Evolutionary conservation across 2,329 filamentous ascomycete genomes (phyloP), one percentile per base, ranked within the genome.

Genomic region (Microcyclospora tardicrescens): DNA sequence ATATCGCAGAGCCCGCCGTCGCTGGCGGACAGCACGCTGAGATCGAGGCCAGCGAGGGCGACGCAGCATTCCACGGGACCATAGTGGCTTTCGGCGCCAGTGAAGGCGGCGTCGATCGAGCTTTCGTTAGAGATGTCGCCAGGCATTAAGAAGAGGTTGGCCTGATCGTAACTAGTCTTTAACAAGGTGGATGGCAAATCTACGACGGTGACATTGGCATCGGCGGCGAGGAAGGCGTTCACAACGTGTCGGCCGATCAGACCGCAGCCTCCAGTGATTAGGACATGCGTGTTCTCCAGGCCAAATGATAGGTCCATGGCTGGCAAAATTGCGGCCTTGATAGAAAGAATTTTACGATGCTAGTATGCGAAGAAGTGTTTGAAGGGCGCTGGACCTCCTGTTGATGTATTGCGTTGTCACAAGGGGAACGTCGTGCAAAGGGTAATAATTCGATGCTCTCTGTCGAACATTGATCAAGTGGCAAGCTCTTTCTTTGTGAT

Each of bases 41-140:
- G 51, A 42, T 69, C 65, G 10, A 68, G 54, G 2, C 58, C 56
- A 2, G 65, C 67, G 13, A 67, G 56, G 2, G 64, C 62, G 33
- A 69, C 54, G 45, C 62, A 65, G 38, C 58, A 60, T 15, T 58
- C 47, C 6, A 67, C 54, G 2, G 57, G 50, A 0, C 64, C 64
- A 37, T 58, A 54, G 6, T 44, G 44, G n/a, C 38, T 32, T 16
- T 52, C 48, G n/a, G 62, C 62, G 27, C 43, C 41, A 9, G 50
- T 41, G 43, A 65, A 65, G 3, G 56, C 58, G 12, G 39, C 28
- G 38, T 59, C 53, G 6, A 64, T 46, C 2, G 53, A 51, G 8
- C 3, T 6, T 12, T 13, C 24, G 42, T 48, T 38, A 59, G 60
- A 37, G 33, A 46, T 42, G 35, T 42, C 34, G 33, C 56, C 53